A percentile compares a stretch with the other conserved stretches of the same genome.
Conservation (phyloP, 2,329 filamentous ascomycete genomes). For the Sphaerulina musiva region DNA sequence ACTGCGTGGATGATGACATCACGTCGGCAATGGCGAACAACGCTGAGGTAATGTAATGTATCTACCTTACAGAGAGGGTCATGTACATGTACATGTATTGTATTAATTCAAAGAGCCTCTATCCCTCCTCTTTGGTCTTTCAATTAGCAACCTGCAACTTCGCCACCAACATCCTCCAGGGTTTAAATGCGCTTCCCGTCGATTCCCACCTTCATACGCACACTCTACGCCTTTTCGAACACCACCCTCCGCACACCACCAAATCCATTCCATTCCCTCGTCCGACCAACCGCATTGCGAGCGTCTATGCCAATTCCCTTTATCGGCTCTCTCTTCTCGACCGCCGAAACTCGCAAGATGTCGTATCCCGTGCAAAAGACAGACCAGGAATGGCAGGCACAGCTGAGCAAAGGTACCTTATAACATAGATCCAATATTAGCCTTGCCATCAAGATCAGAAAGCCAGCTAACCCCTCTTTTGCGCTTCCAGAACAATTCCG, state of each 20-base stretch:
- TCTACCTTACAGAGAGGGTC: too few species aligned
- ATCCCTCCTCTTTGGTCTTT: background rate
- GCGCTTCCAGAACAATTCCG: constrained; percentile 78
- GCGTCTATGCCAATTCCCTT: constrained; percentile 73
- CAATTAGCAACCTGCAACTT: background rate
- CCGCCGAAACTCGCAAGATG: constrained; percentile 53
- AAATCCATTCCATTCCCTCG: constrained; percentile 26
- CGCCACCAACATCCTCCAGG: constrained; percentile 3
- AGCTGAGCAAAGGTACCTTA: constrained; percentile 60
- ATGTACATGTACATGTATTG: too few species aligned
- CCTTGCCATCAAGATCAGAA: constrained; percentile 16
- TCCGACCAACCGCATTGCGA: constrained; percentile 32
- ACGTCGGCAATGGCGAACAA: too few species aligned
- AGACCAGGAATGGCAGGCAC: constrained; percentile 80
- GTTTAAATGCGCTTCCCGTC: constrained; percentile 43
- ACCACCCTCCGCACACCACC: constrained; percentile 33
- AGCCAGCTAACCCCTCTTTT: constrained; percentile 28
- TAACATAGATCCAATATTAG: constrained; percentile 22
- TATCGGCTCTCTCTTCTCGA: constrained; percentile 67
- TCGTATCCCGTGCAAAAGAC: constrained; percentile 74
- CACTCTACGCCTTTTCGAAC: constrained; percentile 45
- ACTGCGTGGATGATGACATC: too few species aligned
- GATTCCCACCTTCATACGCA: constrained; percentile 44
- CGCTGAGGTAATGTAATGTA: too few species aligned
- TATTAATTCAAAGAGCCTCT: background rate